phyloP scores from a whole-genome alignment of 2,329 filamentous ascomycete genomes.

The Plectosphaerella cucumerina region DNA sequence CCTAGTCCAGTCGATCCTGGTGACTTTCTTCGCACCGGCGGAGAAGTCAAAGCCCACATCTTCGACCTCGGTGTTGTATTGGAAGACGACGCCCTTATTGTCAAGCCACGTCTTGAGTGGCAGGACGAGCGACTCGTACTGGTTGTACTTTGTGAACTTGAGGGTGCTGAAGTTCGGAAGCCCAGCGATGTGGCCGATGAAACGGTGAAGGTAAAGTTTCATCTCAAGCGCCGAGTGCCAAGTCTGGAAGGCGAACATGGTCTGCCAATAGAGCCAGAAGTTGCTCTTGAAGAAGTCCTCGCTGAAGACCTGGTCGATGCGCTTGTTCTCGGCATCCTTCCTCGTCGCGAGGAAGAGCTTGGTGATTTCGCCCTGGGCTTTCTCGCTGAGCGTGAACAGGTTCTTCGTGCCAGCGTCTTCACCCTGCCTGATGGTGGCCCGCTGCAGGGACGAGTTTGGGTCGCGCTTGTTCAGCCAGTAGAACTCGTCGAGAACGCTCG shows the following conservation, averaged over 20 bases:
- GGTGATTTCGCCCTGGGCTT: constrained; percentile 15
- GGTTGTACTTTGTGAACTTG: constrained; percentile 27
- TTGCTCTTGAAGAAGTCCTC: constrained; percentile 27
- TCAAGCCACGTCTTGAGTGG: constrained; percentile 24
- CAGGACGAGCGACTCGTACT: constrained; percentile 28
- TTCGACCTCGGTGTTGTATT: constrained; percentile 15
- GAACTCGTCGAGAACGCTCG: constrained; percentile 24
- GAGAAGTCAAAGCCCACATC: constrained; percentile 16
- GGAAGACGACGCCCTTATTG: constrained; percentile 23
- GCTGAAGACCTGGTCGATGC: neutral
- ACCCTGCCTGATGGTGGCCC: constrained; percentile 21
- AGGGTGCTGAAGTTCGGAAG: constrained; percentile 25
- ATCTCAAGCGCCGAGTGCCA: constrained; percentile 31
- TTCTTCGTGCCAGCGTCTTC: constrained; percentile 18
- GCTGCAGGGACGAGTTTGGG: constrained; percentile 16
- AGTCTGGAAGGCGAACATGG: constrained; percentile 28
- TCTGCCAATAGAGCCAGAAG: constrained; percentile 31
- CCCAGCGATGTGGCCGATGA: constrained; percentile 18
- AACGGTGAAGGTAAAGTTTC: constrained; percentile 27
- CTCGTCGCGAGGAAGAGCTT: constrained; percentile 11
- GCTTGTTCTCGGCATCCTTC: neutral
- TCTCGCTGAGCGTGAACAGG: constrained; percentile 20
- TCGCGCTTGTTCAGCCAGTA: constrained; percentile 22
- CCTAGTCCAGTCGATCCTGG: neutral
- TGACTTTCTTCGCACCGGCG: constrained; percentile 7